A percentile compares a stretch with the other conserved stretches of the same genome.
These are phyloP conservation scores for Suillus sp. DNA, from an alignment of 768 basidiomycete genomes.

Conservation along the genomic window DNA sequence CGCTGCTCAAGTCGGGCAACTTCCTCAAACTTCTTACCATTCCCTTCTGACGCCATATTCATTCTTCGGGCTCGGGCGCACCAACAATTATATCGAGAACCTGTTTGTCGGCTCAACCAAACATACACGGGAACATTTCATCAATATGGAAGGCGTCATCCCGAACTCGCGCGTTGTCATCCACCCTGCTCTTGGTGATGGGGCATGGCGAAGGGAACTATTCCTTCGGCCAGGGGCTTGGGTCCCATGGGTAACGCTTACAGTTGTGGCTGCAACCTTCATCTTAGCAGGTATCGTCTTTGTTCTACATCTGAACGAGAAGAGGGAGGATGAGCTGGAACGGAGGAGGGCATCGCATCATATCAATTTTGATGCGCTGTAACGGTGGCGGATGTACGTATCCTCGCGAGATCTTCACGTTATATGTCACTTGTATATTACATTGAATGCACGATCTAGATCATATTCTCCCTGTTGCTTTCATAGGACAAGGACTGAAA, in stretches of 20 bases:
- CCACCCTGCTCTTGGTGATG: constrained; percentile 63
- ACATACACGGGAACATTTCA: constrained; percentile 69
- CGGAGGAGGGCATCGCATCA: constrained; percentile 86
- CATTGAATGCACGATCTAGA: constrained; percentile 7
- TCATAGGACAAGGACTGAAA: not conserved
- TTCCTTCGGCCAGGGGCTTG: constrained; percentile 94
- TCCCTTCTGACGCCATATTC: constrained; percentile 89
- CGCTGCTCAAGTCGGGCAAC: constrained; percentile 92
- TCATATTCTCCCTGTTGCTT: constrained; percentile 1
- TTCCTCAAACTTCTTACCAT: constrained; percentile 92
- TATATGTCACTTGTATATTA: constrained; percentile 12
- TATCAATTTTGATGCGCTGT: constrained; percentile 97
- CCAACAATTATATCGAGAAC: constrained; percentile 99
- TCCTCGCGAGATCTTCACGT: constrained; percentile 10
- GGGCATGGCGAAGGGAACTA: constrained; percentile 80
- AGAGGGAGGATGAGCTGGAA: constrained; percentile 96
- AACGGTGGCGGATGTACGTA: constrained; percentile 23
- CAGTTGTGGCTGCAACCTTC: constrained; percentile 71
- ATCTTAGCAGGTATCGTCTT: constrained; percentile 82
- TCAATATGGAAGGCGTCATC: constrained; percentile 95
- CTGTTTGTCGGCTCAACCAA: constrained; percentile 93
- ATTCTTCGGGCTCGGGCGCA: constrained; percentile 95
- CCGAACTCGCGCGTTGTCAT: constrained; percentile 98
- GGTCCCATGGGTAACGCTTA: constrained; percentile 97
- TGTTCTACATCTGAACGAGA: constrained; percentile 88